Percentiles rank a stretch among this genome's conserved stretches.
Conservation (phyloP, 2,329 filamentous ascomycete species). For the Plenodomus tracheiphilus region DNA sequence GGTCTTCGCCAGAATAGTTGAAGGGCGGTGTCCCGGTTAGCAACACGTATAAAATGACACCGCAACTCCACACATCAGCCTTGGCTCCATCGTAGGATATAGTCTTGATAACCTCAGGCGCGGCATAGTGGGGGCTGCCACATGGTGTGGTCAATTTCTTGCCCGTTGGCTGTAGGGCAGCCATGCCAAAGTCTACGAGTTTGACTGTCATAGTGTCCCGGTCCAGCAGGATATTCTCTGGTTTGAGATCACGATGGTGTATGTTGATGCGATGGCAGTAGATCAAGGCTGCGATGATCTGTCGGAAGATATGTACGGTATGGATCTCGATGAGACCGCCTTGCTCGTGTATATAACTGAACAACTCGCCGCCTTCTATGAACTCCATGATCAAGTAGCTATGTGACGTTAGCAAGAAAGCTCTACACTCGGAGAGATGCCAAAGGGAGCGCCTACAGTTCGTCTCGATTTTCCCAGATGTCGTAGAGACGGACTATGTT, state of each 20-base stretch:
- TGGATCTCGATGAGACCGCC: conserved; percentile 78
- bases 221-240: conserved; percentile 92
- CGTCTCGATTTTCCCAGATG: conserved; percentile 95
- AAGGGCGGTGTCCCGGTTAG: conserved; percentile 85
- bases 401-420: conserved; percentile 15
- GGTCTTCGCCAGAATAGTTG: conserved; percentile 51
- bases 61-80: conserved; percentile 90
- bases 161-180: conserved; percentile 80
- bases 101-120: conserved; percentile 83
- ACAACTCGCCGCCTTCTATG: conserved; percentile 81
- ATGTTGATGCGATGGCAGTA: conserved; percentile 96
- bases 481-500: conserved; percentile 95
- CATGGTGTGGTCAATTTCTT: conserved; percentile 86
- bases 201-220: conserved; percentile 73
- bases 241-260: conserved; percentile 94
- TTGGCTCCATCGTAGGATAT: conserved; percentile 79
- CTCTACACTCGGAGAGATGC: background rate
- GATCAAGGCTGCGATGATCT: conserved; percentile 87
- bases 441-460: conserved; percentile 68
- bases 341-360: conserved; percentile 77
- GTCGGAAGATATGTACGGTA: conserved; percentile 82
- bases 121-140: conserved; percentile 94
- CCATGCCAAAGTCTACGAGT: conserved; percentile 98
- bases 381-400: conserved; percentile 96
- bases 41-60: conserved; percentile 79